Conservation (phyloP, 225 moss, liverwort and hornwort species). For the Marchantia paleacea region DNA sequence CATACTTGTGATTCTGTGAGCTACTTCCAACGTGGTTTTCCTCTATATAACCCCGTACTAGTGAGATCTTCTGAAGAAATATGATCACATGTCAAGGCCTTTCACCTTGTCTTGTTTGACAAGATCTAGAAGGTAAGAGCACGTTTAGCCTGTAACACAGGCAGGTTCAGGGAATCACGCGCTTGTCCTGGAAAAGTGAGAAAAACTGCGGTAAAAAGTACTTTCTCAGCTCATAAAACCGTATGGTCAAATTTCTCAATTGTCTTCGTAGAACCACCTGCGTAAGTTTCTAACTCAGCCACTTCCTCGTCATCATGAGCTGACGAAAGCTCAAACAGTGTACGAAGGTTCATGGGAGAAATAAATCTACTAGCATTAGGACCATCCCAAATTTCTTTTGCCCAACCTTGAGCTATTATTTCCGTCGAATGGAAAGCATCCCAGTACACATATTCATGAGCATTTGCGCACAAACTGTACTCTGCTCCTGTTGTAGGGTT, state of each 20-base stretch:
- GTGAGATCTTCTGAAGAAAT: background rate
- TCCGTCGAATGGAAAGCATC: slow-evolving; percentile 77
- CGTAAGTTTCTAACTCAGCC: slow-evolving; percentile 24
- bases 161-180: no score
- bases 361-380: background rate
- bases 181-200: background rate
- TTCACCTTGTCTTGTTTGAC: background rate
- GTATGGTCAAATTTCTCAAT: slow-evolving; percentile 11
- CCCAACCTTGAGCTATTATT: slow-evolving; percentile 53
- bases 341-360: slow-evolving; percentile 22
- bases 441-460: slow-evolving; percentile 62
- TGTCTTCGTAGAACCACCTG: slow-evolving; percentile 13
- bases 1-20: background rate
- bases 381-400: slow-evolving; percentile 58
- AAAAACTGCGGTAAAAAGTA: background rate
- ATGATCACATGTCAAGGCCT: background rate
- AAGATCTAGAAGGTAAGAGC: no score
- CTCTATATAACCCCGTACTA: background rate
- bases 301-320: slow-evolving; percentile 9
- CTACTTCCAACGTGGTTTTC: background rate
- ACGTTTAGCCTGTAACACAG: no score
- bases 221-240: background rate
- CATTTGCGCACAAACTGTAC: slow-evolving; percentile 48
- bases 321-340: slow-evolving; percentile 28
- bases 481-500: slow-evolving; percentile 29